Base-by-base conservation (phyloP, 2,329 filamentous ascomycete species). In the Verticillium klebahnii region DNA sequence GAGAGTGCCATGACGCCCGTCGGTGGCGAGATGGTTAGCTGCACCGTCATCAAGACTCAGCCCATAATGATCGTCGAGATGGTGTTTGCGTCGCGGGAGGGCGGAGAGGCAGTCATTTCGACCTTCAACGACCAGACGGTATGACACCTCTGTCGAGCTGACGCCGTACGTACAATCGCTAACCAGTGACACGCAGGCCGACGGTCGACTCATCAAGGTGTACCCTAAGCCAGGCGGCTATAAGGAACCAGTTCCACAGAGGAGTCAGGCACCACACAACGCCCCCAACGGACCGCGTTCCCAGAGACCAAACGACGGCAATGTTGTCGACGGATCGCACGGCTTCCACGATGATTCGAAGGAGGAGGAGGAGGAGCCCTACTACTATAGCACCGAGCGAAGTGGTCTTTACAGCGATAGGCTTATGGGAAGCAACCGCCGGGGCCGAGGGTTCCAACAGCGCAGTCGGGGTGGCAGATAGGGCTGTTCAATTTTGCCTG, bases 41-140 rank as follows among this genome's bases (percentile, higher is more conserved):
- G 91, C 76, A 83, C 81, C 39, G 77, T 95, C 45, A 75, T 92
- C 61, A 87, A 89, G 71, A 82, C 87, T 4, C 77, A 78, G 32
- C 91, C 92, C 0, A 88, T 89, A 4, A 86, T 95, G 59, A 88
- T 93, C 70, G 89, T 89, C 25, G 91, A 95, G 76, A 86, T 95
- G 71, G 81, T 88, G 5, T 93, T 94, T 70, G 82, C 87, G 65
- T 88, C 86, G 62, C 87, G 85, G 68, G 86, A 90, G 65, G 89
- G 89, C 45, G 91, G 90, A 3, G 88, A 94, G 68, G 84, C 83
- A 45, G 89, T 93, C 19, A 89, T 94, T 69, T 80, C 84, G 62
- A 90, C 83, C 3, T 94, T 94, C 74, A 89, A 95, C 75, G 87
- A 90, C 72, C 88, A 92, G 78, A 92, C 86, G 71, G 90, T 91